Evolutionary conservation across 2,329 filamentous ascomycete species (phyloP).

Genomic region (Colletotrichum paranaense): DNA sequence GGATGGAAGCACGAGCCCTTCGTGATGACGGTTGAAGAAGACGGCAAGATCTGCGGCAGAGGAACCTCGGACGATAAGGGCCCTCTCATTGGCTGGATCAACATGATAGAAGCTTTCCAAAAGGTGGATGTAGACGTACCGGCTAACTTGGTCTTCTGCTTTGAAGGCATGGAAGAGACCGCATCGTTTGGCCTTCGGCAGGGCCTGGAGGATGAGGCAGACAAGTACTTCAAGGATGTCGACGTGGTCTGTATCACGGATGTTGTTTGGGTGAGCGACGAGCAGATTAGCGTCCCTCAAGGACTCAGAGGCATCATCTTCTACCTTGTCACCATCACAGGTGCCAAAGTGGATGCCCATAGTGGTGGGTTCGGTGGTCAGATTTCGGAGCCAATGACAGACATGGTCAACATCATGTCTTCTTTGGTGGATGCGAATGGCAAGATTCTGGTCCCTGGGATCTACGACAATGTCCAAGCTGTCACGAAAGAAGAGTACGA

Average conservation of each 20-base stretch:
- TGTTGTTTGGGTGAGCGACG: constrained; percentile 99
- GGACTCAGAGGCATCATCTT: constrained; percentile 98
- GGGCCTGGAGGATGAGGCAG: constrained; percentile 89
- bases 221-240: constrained; percentile 93
- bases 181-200: constrained; percentile 96
- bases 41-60: constrained; percentile 95
- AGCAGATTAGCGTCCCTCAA: constrained; percentile 98
- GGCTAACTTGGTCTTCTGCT: constrained; percentile 98
- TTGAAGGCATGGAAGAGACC: constrained; percentile 99
- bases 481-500: constrained; percentile 86
- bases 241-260: constrained; percentile 98
- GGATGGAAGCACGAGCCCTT: constrained; percentile 98
- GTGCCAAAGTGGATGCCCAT: constrained; percentile 93
- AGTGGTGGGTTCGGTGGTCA: constrained; percentile 97
- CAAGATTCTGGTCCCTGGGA: constrained; percentile 91
- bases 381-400: constrained; percentile 98
- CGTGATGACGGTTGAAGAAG: constrained; percentile 84
- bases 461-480: constrained; percentile 91
- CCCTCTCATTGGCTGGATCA: constrained; percentile 95
- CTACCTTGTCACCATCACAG: constrained; percentile 91
- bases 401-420: constrained; percentile 84
- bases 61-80: constrained; percentile 98
- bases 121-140: constrained; percentile 94
- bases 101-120: constrained; percentile 97
- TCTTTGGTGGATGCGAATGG: constrained; percentile 89